A percentile compares a stretch with the other conserved stretches of the same genome.
These are phyloP conservation scores for Coniosporium tulheliwenetii DNA, from an alignment of 2,329 filamentous ascomycete genomes.

Conservation along the genomic window DNA sequence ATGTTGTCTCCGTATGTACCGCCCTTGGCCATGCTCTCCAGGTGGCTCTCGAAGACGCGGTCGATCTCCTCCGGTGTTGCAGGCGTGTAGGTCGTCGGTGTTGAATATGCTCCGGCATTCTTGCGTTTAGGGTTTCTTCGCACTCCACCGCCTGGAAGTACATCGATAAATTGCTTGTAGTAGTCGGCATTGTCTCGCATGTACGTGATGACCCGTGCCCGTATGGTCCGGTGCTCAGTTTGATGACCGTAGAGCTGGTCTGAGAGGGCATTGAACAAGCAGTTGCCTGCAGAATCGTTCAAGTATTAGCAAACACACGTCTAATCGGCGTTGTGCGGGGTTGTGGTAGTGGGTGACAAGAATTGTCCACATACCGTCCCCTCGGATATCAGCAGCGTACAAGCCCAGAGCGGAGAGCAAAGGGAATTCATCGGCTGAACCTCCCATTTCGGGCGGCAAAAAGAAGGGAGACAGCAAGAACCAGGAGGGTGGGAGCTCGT, in stretches of 20 bases:
- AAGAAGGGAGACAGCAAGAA: constrained; percentile 4
- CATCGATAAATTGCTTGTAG: constrained; percentile 49
- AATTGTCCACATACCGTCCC: constrained; percentile 40
- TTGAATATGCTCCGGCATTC: constrained; percentile 31
- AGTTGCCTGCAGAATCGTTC: constrained; percentile 38
- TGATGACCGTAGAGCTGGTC: constrained; percentile 51
- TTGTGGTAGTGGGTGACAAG: constrained; percentile 2
- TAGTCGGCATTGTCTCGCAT: constrained; percentile 44
- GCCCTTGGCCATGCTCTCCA: constrained; percentile 42
- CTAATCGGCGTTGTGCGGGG: constrained; percentile 6
- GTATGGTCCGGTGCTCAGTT: constrained; percentile 41
- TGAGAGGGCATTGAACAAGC: constrained; percentile 52
- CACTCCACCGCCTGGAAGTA: constrained; percentile 35
- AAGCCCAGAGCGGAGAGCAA: constrained; percentile 40
- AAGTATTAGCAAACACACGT: constrained; percentile 1
- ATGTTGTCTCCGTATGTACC: constrained; percentile 52
- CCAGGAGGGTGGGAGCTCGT: neutral
- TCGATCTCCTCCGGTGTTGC: constrained; percentile 40
- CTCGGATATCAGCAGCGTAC: constrained; percentile 42
- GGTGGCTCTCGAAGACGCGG: constrained; percentile 36
- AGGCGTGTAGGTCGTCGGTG: constrained; percentile 26
- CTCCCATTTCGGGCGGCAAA: constrained; percentile 8
- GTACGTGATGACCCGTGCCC: constrained; percentile 42
- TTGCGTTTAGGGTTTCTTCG: constrained; percentile 44
- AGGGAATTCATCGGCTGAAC: constrained; percentile 32